Conservation (phyloP, 2,329 filamentous ascomycete species). For the Diplodia sapinea region DNA sequence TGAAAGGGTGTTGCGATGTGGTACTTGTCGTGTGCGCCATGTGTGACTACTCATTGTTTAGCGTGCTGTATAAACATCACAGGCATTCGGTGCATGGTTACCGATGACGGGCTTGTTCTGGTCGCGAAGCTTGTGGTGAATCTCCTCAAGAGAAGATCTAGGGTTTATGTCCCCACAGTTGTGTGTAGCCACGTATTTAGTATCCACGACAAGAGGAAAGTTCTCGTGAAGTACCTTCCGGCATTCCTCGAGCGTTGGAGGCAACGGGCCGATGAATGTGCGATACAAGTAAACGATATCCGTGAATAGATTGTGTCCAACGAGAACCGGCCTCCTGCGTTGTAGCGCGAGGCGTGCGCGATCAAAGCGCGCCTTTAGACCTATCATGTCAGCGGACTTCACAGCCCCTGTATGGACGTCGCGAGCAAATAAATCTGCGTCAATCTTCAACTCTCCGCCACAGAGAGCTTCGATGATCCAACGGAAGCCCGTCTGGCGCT, state of each 20-base stretch:
- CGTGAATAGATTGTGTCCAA: slow-evolving; percentile 70
- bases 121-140: slow-evolving; percentile 51
- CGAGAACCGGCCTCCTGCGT: slow-evolving; percentile 56
- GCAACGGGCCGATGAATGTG: slow-evolving; percentile 66
- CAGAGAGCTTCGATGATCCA: slow-evolving; percentile 58
- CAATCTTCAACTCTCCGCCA: slow-evolving; percentile 47
- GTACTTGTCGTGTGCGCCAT: slow-evolving; percentile 52
- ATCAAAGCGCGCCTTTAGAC: slow-evolving; percentile 47
- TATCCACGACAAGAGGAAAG: slow-evolving; percentile 66
- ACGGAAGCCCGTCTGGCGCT: slow-evolving; percentile 55
- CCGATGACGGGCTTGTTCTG: slow-evolving; percentile 53
- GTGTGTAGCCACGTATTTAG: slow-evolving; percentile 67
- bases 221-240: slow-evolving; percentile 56
- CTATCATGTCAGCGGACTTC: slow-evolving; percentile 45
- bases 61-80: neutral
- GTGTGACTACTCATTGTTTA: slow-evolving; percentile 35
- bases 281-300: slow-evolving; percentile 69
- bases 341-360: slow-evolving; percentile 52
- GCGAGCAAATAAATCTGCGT: slow-evolving; percentile 47
- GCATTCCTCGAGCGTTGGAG: slow-evolving; percentile 61
- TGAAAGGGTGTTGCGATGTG: slow-evolving; percentile 53
- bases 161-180: slow-evolving; percentile 60
- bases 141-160: slow-evolving; percentile 55
- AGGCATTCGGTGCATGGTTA: slow-evolving; percentile 27
- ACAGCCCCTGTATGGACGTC: slow-evolving; percentile 43